Base-by-base conservation (phyloP, 108 stramenopile genomes). In the Schizochytrium sp. region DNA sequence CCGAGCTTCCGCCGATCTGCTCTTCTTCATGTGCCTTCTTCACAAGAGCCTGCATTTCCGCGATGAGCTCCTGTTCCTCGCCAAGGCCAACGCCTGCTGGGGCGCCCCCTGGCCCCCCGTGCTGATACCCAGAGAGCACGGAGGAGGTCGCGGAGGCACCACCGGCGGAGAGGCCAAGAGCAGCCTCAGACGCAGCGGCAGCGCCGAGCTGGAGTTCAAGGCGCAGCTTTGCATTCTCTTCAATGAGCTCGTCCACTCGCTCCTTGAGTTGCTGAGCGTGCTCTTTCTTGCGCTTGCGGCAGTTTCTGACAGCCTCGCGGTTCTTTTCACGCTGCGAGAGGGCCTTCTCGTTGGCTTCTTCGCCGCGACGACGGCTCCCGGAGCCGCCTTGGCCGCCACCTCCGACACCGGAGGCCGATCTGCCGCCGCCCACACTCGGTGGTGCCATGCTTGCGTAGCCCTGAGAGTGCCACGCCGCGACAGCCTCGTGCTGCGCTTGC, bases 201-300 rank as follows among this genome's bases (percentile, higher is more conserved):
- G 50, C 40, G 7, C 76, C 76, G 50, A 83, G 76, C 76, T 83
- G 76, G 0, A 83, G 76, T 40, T 83, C 76, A 0, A 83, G 76
- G 3, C 76, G 10, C 45, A 83, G 76, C 47, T 83, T 83, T 12
- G 50, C 53, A 2, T 83, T 83, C 1, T 83, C 76, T 53, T 83
- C 76, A 8, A 83, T 53, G 50, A 83, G 76, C 28, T 49, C 76
- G 50, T 83, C 76, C 38, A 83, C 55, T n/a, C 76, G 47, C 76
- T 83, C 76, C 50, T 55, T 83, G 50, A 83, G 76, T 53, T 83
- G 76, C 76, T 38, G 19, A 10, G 53, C 28, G 28, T 83, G 76
- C 76, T 83, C 76, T 53, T 83, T 83, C 47, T 83, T 83, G 53
- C 76, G 76, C 47, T 83, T 83, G 50, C 76, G 49, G 76, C 76